These are phyloP conservation scores for Mycena epipterygia DNA, from an alignment of 768 basidiomycete genomes.

Conservation along the genomic window DNA sequence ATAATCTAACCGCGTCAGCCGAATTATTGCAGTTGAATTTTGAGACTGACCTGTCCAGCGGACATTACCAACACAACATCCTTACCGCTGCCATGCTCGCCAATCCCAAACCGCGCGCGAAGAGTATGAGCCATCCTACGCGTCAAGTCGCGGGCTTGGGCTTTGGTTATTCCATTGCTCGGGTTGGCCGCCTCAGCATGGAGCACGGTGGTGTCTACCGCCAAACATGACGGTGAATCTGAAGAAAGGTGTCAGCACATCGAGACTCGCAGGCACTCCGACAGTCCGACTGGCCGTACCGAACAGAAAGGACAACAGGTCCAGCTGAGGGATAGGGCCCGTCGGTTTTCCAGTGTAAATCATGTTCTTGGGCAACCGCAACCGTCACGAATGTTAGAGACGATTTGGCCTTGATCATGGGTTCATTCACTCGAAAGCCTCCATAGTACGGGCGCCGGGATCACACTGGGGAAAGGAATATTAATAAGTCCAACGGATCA, in stretches of 20 bases:
- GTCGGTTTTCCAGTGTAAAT: constrained; percentile 8
- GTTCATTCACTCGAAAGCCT: too few species aligned
- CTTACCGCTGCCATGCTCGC: constrained; percentile 21
- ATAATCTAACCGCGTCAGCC: constrained; percentile 3
- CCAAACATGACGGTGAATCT: constrained; percentile 14
- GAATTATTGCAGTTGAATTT: too few species aligned
- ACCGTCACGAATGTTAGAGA: too few species aligned
- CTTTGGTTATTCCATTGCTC: constrained; percentile 24
- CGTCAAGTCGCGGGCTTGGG: constrained; percentile 20
- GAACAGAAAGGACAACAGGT: constrained; percentile 29
- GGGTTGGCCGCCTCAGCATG: constrained; percentile 33
- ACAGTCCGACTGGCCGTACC: background rate
- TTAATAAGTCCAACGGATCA: too few species aligned
- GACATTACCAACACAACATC: constrained; percentile 32
- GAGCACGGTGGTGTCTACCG: constrained; percentile 21
- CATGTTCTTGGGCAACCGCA: constrained; percentile 2
- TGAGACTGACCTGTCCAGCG: constrained; percentile 17
- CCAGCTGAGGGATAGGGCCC: constrained; percentile 24
- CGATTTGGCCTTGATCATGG: too few species aligned
- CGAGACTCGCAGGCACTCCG: background rate
- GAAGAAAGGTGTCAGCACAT: background rate
- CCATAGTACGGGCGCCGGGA: too few species aligned
- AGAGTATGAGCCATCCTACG: constrained; percentile 29
- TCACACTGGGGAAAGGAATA: too few species aligned
- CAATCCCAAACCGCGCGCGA: constrained; percentile 27